Evolutionary conservation across 1,284 basidiomycete species (phyloP).

Genomic region (Trichosporon inkin): DNA sequence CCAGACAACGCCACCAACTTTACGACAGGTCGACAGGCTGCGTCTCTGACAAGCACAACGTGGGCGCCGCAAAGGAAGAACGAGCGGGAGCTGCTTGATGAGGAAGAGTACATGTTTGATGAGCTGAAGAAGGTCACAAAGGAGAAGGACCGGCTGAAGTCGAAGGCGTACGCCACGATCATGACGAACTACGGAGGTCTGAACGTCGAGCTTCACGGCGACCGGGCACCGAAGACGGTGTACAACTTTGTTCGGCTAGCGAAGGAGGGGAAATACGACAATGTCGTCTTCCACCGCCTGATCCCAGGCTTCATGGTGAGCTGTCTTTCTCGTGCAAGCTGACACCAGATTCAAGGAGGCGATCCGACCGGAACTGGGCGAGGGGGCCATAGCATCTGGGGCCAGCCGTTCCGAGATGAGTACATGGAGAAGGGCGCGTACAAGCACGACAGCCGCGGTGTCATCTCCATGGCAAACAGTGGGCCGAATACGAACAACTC

Average conservation of each 20-base stretch:
- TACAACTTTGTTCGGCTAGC: slow-evolving; percentile 96
- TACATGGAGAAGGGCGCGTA: slow-evolving; percentile 76
- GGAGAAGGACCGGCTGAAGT: slow-evolving; percentile 85
- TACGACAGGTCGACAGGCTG: slow-evolving; percentile 83
- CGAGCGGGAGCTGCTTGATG: slow-evolving; percentile 83
- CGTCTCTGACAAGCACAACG: slow-evolving; percentile 87
- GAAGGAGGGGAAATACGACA: slow-evolving; percentile 80
- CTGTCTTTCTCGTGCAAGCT: slow-evolving; percentile 3
- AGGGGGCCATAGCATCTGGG: slow-evolving; percentile 93
- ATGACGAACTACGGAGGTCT: slow-evolving; percentile 84
- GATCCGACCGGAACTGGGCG: slow-evolving; percentile 94
- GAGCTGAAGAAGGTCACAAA: slow-evolving; percentile 76
- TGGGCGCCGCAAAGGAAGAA: slow-evolving; percentile 72
- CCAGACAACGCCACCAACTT: slow-evolving; percentile 86
- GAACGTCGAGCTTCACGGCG: slow-evolving; percentile 76
- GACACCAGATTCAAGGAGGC: slow-evolving; percentile 77
- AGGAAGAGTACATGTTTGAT: slow-evolving; percentile 77
- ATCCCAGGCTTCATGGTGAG: slow-evolving; percentile 95
- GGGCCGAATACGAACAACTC: slow-evolving; percentile 63
- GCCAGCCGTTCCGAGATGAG: slow-evolving; percentile 90
- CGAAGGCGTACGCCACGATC: slow-evolving; percentile 82
- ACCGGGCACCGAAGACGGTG: slow-evolving; percentile 88
- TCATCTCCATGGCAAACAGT: slow-evolving; percentile 84
- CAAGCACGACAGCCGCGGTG: slow-evolving; percentile 74
- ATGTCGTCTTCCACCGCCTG: slow-evolving; percentile 75